These are phyloP conservation scores for Aspergillus fijiensis DNA, from an alignment of 2,329 filamentous ascomycete species.

Conservation along the genomic window DNA sequence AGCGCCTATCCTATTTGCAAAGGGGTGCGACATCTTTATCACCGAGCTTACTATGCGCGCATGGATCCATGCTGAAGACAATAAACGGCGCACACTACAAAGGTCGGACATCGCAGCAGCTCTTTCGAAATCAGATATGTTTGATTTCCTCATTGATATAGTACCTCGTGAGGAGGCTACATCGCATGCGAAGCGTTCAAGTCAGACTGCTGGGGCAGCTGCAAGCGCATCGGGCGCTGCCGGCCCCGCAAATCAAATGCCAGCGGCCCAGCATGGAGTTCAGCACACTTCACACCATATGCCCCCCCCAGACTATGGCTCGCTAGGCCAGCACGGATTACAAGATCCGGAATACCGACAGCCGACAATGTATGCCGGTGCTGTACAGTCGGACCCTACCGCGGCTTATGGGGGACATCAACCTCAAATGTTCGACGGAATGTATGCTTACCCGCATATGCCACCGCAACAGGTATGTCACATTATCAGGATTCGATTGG, in stretches of 20 bases:
- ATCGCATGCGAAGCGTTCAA: conserved; percentile 75
- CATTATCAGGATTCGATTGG: not conserved
- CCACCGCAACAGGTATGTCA: conserved; percentile 73
- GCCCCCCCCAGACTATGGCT: conserved; percentile 57
- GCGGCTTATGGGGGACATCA: conserved; percentile 75
- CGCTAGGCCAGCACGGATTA: conserved; percentile 63
- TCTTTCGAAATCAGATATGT: conserved; percentile 97
- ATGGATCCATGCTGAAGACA: conserved; percentile 99
- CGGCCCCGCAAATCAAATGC: conserved; percentile 40
- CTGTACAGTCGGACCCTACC: conserved; percentile 71
- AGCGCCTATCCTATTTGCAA: conserved; percentile 95
- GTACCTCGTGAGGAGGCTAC: conserved; percentile 93
- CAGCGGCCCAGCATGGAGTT: conserved; percentile 47
- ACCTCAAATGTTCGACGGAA: conserved; percentile 75
- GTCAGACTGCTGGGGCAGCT: conserved; percentile 48
- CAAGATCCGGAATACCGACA: conserved; percentile 78
- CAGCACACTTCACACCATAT: conserved; percentile 57
- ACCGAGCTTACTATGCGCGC: conserved; percentile 98
- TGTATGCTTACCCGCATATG: conserved; percentile 82
- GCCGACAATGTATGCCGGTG: conserved; percentile 76
- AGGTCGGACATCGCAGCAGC: conserved; percentile 95
- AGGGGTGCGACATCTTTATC: conserved; percentile 98
- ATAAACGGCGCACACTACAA: conserved; percentile 93
- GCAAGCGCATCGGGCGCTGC: conserved; percentile 46
- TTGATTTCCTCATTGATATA: conserved; percentile 98